These are phyloP conservation scores for Micractinium conductrix DNA, from an alignment of 139 green algal genomes.

Conservation along the genomic window DNA sequence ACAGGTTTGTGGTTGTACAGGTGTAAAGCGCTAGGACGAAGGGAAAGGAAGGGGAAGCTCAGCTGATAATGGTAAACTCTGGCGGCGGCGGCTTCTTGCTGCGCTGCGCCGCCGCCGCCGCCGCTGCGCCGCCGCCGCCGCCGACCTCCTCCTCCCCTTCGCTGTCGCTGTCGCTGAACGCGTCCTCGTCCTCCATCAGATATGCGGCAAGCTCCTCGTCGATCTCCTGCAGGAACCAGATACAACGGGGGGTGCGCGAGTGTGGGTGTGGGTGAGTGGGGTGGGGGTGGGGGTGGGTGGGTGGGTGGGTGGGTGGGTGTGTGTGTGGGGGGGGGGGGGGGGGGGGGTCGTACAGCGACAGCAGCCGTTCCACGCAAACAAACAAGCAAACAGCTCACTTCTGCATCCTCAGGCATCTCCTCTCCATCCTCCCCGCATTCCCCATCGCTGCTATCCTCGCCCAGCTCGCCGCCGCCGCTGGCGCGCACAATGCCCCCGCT, in stretches of 20 bases:
- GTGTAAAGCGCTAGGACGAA: too few relatives aligned
- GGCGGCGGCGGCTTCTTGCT: conserved; percentile 34
- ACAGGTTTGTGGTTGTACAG: too few relatives aligned
- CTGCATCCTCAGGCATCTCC: not conserved
- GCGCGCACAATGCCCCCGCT: not conserved
- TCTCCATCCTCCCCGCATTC: not conserved
- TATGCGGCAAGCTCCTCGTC: conserved; percentile 14
- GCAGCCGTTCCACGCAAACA: too few relatives aligned
- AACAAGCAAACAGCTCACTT: too few relatives aligned
- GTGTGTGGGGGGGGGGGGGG: too few relatives aligned
- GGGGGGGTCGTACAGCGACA: too few relatives aligned
- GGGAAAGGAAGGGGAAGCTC: not conserved
- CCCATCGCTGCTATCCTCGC: not conserved
- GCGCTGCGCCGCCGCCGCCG: not conserved
- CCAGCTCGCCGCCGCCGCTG: not conserved
- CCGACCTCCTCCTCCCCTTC: conserved; percentile 24
- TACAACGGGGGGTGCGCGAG: too few relatives aligned
- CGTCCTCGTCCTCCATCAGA: conserved; percentile 23
- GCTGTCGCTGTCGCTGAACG: conserved; percentile 22
- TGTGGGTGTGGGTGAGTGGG: too few relatives aligned
- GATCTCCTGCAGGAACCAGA: not conserved
- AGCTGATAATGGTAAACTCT: conserved; percentile 44
- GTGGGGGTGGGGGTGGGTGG: too few relatives aligned
- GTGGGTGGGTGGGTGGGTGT: too few relatives aligned
- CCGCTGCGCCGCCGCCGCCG: not conserved